Evolutionary conservation across 2,329 filamentous ascomycete genomes (phyloP).

Genomic region (Neofusicoccum ribis): DNA sequence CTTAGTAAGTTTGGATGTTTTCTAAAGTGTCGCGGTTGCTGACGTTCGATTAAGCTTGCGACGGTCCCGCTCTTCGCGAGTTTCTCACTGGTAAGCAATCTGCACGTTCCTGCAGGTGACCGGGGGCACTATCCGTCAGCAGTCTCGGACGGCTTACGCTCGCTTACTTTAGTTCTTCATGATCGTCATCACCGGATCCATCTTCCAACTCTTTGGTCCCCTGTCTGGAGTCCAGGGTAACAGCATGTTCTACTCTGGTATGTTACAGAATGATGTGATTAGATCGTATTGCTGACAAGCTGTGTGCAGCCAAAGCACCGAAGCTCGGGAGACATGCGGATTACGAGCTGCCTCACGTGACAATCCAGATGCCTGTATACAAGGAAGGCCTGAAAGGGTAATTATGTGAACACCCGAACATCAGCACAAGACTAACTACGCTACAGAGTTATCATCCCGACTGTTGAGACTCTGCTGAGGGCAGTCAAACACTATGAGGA

Average conservation of each 20-base stretch:
- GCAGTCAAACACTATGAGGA: slow-evolving; percentile 71
- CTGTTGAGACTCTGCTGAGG: not conserved
- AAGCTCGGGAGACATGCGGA: slow-evolving; percentile 5
- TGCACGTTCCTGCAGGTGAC: slow-evolving; percentile 17
- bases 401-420: not conserved
- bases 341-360: slow-evolving; percentile 52
- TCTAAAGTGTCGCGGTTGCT: slow-evolving; percentile 14
- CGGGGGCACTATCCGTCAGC: slow-evolving; percentile 17
- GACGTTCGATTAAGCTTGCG: slow-evolving; percentile 32
- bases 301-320: not conserved
- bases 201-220: slow-evolving; percentile 55
- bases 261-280: slow-evolving; percentile 18
- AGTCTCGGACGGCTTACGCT: not conserved
- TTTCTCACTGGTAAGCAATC: slow-evolving; percentile 32
- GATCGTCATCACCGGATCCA: slow-evolving; percentile 47
- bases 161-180: slow-evolving; percentile 49
- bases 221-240: slow-evolving; percentile 29
- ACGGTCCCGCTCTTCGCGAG: slow-evolving; percentile 39
- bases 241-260: slow-evolving; percentile 29
- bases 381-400: slow-evolving; percentile 40
- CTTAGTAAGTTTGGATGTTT: slow-evolving; percentile 28
- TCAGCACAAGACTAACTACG: slow-evolving; percentile 4
- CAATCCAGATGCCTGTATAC: slow-evolving; percentile 49
- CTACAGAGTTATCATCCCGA: slow-evolving; percentile 22
- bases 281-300: not conserved